Evolutionary conservation across 345 rosid species (phyloP), one percentile per base, ranked within the genome.

Genomic region (Salix exigua): DNA sequence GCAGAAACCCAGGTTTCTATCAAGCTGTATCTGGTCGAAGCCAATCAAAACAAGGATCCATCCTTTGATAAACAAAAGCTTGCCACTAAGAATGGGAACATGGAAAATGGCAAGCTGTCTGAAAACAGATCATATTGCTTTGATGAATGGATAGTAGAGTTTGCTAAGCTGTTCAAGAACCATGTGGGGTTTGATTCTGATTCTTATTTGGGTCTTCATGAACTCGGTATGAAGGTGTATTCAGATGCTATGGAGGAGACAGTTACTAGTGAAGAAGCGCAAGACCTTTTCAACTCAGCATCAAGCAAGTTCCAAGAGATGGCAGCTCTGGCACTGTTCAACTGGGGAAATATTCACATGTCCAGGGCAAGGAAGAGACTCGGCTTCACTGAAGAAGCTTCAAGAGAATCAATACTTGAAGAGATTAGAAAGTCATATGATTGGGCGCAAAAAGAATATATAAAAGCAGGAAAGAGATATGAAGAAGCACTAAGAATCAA

Each of bases 241-340:
- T 88, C 94, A 44, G 99, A 93, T 82, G 94, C 94, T 77, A 89
- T 91, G 90, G 98, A 96, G 88, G 99, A 93, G 76, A 85, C 89
- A 6, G 93, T 90, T 71, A 96, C 98, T 4, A 88, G 94, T 73
- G 94, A 91, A 78, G 94, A 89, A 82, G 97, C 97, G 55, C 98
- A 93, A 79, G 80, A 67, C 61, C 88, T 88, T 72, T 93, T 96
- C 16, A 86, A 87, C 73, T 68, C 58, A 73, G 98, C 97, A 28
- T 96, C 94, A 9, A 89, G 85, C 60, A 93, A 89, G 66, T 95
- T 91, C 82, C 98, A 91, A 86, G 96, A 93, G 83, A 84, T 91
- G 87, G 89, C 96, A 65, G 96, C 98, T 55, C 79, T 91, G 73
- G 96, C 97, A 75, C 83, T 96, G 87, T 86, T 96, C 83, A 89